Percentiles rank a stretch among this genome's conserved stretches.
Evolutionary conservation across 202 grass and related monocot species (phyloP).

Genomic region (Digitaria exilis): DNA sequence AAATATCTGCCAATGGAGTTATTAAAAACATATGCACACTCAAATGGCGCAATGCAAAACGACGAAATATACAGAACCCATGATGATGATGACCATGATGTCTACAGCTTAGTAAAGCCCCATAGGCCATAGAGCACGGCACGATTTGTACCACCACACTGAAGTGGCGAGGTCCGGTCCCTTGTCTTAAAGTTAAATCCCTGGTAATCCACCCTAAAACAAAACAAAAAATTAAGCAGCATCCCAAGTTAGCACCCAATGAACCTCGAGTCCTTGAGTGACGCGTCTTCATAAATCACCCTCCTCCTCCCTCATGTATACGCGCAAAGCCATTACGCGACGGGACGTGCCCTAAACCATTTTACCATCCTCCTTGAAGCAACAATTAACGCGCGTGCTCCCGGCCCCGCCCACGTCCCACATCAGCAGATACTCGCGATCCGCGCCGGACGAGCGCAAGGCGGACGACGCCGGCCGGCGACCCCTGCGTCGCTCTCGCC

Average conservation of each 20-base stretch:
- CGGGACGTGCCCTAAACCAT: not conserved
- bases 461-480: not conserved
- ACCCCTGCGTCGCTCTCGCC: not conserved
- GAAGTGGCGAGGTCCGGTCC: not conserved
- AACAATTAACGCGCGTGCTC: not conserved
- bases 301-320: too few species aligned
- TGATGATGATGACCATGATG: not conserved
- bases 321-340: not conserved
- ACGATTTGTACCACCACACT: not conserved
- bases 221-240: not conserved
- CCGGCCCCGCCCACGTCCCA: not conserved
- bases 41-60: not conserved
- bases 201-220: not conserved
- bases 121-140: too few species aligned
- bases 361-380: conserved; percentile 16
- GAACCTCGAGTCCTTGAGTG: too few species aligned
- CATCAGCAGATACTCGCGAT: not conserved
- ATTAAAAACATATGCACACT: too few species aligned
- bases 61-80: not conserved
- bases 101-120: not conserved
- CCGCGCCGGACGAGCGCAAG: not conserved
- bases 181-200: not conserved
- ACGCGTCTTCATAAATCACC: not conserved
- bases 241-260: too few species aligned
- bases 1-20: not conserved